Conservation (phyloP, 805 yeast species). For the Yarrowia phangngaensis region DNA sequence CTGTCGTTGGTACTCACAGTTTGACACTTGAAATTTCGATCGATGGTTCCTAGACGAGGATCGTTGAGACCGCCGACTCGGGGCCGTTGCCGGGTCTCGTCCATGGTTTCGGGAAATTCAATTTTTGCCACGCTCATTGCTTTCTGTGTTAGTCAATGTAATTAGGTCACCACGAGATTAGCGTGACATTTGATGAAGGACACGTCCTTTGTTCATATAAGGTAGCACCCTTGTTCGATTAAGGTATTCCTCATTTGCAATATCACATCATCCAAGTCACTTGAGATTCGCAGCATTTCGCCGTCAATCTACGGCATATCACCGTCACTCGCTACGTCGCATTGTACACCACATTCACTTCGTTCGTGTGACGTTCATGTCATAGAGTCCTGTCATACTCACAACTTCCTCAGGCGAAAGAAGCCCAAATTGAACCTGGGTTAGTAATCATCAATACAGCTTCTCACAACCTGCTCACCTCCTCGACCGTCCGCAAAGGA, state of each 20-base stretch:
- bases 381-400: slow-evolving; percentile 37
- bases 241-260: too few species aligned
- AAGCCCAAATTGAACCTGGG: slow-evolving; percentile 87
- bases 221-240: too few species aligned
- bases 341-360: too few species aligned
- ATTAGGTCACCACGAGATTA: background rate
- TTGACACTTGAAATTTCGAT: slow-evolving; percentile 95
- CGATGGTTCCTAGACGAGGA: slow-evolving; percentile 95
- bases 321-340: too few species aligned
- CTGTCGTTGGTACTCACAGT: slow-evolving; percentile 45
- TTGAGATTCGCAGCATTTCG: too few species aligned
- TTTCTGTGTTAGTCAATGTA: slow-evolving; percentile 44
- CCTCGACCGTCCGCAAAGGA: slow-evolving; percentile 94
- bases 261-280: too few species aligned
- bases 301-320: too few species aligned
- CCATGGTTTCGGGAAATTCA: slow-evolving; percentile 99
- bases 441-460: slow-evolving; percentile 28
- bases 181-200: too few species aligned
- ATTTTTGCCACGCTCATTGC: slow-evolving; percentile 97
- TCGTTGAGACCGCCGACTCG: slow-evolving; percentile 96
- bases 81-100: slow-evolving; percentile 89
- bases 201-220: too few species aligned
- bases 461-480: slow-evolving; percentile 74
- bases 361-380: too few species aligned
- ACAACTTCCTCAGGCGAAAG: slow-evolving; percentile 92